Evolutionary conservation across 768 basidiomycete species (phyloP).

Genomic region (Phanerochaete sordida): DNA sequence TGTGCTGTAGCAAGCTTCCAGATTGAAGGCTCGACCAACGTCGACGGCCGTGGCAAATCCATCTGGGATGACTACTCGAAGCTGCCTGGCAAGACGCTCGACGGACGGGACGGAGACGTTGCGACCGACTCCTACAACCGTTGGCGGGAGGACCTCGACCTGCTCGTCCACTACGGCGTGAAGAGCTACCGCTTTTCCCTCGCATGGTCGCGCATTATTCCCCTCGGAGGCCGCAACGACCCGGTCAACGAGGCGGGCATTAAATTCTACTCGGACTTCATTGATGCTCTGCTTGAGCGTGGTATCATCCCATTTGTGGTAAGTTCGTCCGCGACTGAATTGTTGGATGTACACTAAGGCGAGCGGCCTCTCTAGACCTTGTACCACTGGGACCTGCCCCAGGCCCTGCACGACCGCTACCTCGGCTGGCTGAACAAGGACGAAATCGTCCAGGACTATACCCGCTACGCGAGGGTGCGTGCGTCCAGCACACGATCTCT

Average conservation of each 20-base stretch:
- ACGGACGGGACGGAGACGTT: constrained; percentile 63
- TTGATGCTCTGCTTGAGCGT: constrained; percentile 59
- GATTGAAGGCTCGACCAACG: constrained; percentile 64
- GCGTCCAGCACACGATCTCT: background rate
- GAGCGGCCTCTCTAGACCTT: constrained; percentile 29
- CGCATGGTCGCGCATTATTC: constrained; percentile 74
- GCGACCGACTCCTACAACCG: constrained; percentile 69
- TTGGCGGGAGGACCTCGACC: constrained; percentile 64
- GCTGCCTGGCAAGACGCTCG: constrained; percentile 62
- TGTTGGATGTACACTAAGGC: background rate
- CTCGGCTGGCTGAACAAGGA: constrained; percentile 48
- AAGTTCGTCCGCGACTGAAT: constrained; percentile 23
- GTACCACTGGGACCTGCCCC: constrained; percentile 54
- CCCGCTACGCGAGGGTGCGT: constrained; percentile 39
- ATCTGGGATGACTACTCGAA: constrained; percentile 76
- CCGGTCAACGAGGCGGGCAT: constrained; percentile 70
- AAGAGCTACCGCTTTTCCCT: constrained; percentile 77
- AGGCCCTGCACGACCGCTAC: constrained; percentile 43
- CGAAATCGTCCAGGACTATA: constrained; percentile 43
- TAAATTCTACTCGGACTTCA: constrained; percentile 65
- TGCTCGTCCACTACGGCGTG: constrained; percentile 61
- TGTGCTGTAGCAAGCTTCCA: constrained; percentile 65
- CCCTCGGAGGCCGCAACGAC: constrained; percentile 68
- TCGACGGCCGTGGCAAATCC: constrained; percentile 61
- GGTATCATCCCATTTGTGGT: constrained; percentile 70